Conservation (phyloP, 495 filamentous ascomycete species). For the Tuber indicum region DNA sequence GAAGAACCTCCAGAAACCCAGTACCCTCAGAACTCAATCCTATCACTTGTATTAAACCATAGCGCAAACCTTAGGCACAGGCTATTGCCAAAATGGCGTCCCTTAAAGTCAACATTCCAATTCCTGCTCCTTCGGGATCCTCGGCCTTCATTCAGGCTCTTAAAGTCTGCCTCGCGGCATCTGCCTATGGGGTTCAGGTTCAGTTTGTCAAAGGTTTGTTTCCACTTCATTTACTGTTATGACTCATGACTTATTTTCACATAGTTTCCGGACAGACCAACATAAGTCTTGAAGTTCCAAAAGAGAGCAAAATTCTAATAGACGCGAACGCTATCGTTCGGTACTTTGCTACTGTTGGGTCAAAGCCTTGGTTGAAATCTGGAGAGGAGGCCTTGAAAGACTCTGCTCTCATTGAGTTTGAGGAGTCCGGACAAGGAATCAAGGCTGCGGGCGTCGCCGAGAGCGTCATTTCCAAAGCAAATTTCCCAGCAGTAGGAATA, state of each 20-base stretch:
- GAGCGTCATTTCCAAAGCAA: constrained; percentile 29
- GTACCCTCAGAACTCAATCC: background rate
- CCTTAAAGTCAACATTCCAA: constrained; percentile 42
- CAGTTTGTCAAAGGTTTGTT: constrained; percentile 39
- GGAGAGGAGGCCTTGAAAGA: constrained; percentile 30
- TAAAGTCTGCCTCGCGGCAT: constrained; percentile 39
- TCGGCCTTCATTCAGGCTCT: constrained; percentile 36
- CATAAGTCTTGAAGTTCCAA: constrained; percentile 34
- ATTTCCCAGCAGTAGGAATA: constrained; percentile 13
- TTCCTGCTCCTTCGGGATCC: constrained; percentile 32
- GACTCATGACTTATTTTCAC: constrained; percentile 5
- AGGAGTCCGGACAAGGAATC: constrained; percentile 33
- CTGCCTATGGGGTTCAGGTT: constrained; percentile 33
- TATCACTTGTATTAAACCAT: background rate
- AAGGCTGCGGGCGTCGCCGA: constrained; percentile 24
- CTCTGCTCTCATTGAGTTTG: constrained; percentile 41
- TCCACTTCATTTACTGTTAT: background rate
- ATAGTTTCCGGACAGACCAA: constrained; percentile 26
- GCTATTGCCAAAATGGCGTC: constrained; percentile 25
- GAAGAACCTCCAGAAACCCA: background rate
- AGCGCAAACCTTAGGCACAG: background rate
- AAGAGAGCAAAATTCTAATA: constrained; percentile 38
- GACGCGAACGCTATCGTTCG: constrained; percentile 42
- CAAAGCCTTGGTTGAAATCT: constrained; percentile 33
- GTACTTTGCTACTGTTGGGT: constrained; percentile 34